Percentiles rank a stretch among this genome's conserved stretches.
Conservation (phyloP, 176 grass and related monocot genomes). For the bread wheat (Triticum aestivum) region IWGSC_CS_RefSeq_v2.1 NC_057799.1:192245484-192245983, state of each 20-base stretch:
- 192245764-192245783: neutral
- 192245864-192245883: neutral
- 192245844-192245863: neutral
- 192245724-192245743: slow-evolving; percentile 1
- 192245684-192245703: neutral
- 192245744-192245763: slow-evolving; percentile 14
- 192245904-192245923: neutral
- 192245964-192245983: neutral
- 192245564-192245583: neutral
- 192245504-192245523: slow-evolving; percentile 50
- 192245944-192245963: neutral
- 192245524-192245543: slow-evolving; percentile 53
- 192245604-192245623: neutral
- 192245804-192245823: neutral
- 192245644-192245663: slow-evolving; percentile 28
- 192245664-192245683: neutral
- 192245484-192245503: slow-evolving; percentile 27
- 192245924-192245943: neutral
- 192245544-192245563: slow-evolving; percentile 13
- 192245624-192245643: slow-evolving; percentile 36
- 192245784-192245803: neutral
- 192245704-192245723: neutral
- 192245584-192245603: slow-evolving; percentile 7
- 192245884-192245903: neutral
- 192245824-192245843: neutral